Percentiles rank a stretch among this genome's conserved stretches.
phyloP scores from a whole-genome alignment of 176 grass and related monocot genomes.

The Aegilops tauschii region DNA sequence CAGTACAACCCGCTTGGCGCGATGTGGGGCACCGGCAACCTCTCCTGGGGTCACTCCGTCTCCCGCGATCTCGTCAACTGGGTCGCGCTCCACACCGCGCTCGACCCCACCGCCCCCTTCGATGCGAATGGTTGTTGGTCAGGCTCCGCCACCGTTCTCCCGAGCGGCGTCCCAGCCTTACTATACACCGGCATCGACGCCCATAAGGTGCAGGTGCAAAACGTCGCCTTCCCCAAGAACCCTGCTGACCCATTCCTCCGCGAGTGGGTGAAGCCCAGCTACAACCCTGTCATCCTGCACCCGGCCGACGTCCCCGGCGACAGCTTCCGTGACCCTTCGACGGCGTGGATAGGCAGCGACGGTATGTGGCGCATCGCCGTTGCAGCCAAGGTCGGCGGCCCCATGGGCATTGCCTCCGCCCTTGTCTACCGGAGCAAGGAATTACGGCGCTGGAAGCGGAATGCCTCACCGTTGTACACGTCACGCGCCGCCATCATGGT shows the following conservation, averaged over 20 bases:
- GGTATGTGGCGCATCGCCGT: conserved; percentile 46
- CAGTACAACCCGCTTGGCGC: no score
- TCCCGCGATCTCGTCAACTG: no score
- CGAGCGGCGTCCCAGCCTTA: conserved; percentile 28
- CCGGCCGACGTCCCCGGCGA: conserved; percentile 6
- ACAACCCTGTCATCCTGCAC: conserved; percentile 57
- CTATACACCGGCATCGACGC: conserved; percentile 65
- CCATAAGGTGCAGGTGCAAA: conserved; percentile 36
- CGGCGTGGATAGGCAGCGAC: conserved; percentile 58
- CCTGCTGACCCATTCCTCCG: conserved; percentile 41
- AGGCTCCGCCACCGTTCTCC: conserved; percentile 37
- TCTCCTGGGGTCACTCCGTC: no score
- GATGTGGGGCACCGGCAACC: no score
- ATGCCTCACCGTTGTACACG: conserved; percentile 35
- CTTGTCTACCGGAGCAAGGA: no score
- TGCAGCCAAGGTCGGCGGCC: conserved; percentile 20
- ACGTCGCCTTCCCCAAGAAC: conserved; percentile 52
- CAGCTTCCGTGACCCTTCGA: conserved; percentile 58
- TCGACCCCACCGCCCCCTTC: no score
- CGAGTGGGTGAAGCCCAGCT: conserved; percentile 54
- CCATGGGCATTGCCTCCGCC: no score
- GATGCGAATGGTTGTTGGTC: no score
- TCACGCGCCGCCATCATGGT: neutral
- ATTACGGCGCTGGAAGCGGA: neutral
- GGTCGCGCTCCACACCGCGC: no score